Evolutionary conservation across 2,329 filamentous ascomycete genomes (phyloP).

Genomic region (Trematosphaeria pertusa): DNA sequence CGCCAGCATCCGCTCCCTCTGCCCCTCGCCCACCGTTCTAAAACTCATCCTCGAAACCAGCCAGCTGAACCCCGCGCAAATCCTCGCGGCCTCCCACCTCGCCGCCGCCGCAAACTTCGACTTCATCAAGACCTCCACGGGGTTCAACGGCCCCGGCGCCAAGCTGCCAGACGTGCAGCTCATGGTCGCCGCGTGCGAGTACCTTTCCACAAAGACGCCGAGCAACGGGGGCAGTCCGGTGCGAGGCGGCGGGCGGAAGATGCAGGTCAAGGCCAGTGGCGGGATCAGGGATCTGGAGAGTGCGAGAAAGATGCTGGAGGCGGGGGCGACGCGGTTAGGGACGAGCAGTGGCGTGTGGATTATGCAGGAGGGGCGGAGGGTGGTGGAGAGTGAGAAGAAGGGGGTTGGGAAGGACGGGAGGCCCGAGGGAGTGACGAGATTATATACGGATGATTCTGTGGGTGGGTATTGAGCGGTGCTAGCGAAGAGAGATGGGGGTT

Average conservation of each 20-base stretch:
- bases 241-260: slow-evolving; percentile 35
- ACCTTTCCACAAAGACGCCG: slow-evolving; percentile 44
- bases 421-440: slow-evolving; percentile 33
- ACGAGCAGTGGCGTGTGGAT: slow-evolving; percentile 64
- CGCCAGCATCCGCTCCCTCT: slow-evolving; percentile 57
- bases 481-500: neutral
- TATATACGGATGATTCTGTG: slow-evolving; percentile 46
- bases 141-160: slow-evolving; percentile 64
- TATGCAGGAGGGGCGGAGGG: slow-evolving; percentile 54
- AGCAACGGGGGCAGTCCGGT: slow-evolving; percentile 25
- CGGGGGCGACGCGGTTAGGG: slow-evolving; percentile 64
- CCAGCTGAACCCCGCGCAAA: slow-evolving; percentile 56
- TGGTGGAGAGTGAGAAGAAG: slow-evolving; percentile 17
- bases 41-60: slow-evolving; percentile 68
- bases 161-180: slow-evolving; percentile 59
- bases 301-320: slow-evolving; percentile 61
- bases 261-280: slow-evolving; percentile 66
- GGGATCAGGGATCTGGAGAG: slow-evolving; percentile 61
- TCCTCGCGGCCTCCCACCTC: slow-evolving; percentile 62
- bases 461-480: slow-evolving; percentile 17
- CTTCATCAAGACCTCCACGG: slow-evolving; percentile 68
- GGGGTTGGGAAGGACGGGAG: slow-evolving; percentile 22
- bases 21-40: slow-evolving; percentile 51
- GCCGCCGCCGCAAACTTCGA: slow-evolving; percentile 62
- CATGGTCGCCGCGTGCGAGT: slow-evolving; percentile 60